These are phyloP conservation scores for Heliamphora pulchella DNA, from an alignment of 179 eudicot genomes.

Conservation along the genomic window DNA sequence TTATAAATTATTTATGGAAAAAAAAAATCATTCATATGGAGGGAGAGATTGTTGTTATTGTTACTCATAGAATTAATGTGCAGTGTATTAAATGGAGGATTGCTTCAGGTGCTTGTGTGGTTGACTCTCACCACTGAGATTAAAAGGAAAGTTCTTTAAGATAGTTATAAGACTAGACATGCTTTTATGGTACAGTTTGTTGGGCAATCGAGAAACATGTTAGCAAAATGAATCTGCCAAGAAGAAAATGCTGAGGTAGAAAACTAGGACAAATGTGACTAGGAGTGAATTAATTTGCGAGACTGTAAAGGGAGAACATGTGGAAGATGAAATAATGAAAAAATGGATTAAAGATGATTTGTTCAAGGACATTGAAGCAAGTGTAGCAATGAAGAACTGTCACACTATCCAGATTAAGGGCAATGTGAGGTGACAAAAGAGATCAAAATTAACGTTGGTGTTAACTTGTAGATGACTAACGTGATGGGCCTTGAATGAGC, in stretches of 20 bases:
- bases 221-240: neutral
- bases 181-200: neutral
- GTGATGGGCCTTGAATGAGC: neutral
- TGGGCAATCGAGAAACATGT: neutral
- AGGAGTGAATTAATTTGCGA: neutral
- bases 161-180: neutral
- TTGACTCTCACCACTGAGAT: neutral
- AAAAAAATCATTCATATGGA: neutral
- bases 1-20: too few species aligned
- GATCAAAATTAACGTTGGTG: neutral
- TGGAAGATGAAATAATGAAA: neutral
- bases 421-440: neutral
- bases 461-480: neutral
- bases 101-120: neutral
- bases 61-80: neutral
- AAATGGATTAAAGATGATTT: neutral
- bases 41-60: neutral
- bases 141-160: neutral
- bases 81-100: neutral
- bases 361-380: neutral
- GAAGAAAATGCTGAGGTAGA: neutral
- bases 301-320: neutral
- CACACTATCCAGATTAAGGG: neutral
- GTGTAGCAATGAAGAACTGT: neutral
- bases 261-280: neutral